Conservation (phyloP, 345 rosid species). For the Clausena lansium region DNA sequence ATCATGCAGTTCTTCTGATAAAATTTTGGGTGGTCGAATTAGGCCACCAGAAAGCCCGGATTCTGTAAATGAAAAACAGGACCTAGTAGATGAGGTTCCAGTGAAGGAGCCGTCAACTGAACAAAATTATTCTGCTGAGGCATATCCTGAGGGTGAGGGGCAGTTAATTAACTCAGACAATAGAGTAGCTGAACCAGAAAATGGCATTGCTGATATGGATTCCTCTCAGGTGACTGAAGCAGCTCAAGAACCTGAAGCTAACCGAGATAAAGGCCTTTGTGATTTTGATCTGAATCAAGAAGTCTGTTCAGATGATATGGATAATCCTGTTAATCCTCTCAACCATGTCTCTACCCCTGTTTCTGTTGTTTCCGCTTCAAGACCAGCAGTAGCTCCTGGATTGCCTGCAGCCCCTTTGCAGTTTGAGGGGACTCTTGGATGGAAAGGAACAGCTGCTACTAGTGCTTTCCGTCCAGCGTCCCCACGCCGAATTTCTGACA, state of each 20-base stretch:
- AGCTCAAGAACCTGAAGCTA: conserved; percentile 50
- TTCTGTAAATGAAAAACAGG: conserved; percentile 37
- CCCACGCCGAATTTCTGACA: conserved; percentile 49
- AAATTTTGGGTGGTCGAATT: conserved; percentile 43
- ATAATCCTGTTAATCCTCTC: conserved; percentile 36
- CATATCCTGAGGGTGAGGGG: conserved; percentile 32
- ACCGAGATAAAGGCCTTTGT: conserved; percentile 54
- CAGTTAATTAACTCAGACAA: conserved; percentile 31
- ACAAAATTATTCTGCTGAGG: conserved; percentile 44
- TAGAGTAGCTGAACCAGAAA: conserved; percentile 34
- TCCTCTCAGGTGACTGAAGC: conserved; percentile 56
- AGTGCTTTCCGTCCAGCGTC: conserved; percentile 74
- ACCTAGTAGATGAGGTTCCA: conserved; percentile 23
- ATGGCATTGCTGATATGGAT: conserved; percentile 44
- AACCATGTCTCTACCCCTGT: conserved; percentile 42
- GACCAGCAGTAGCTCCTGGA: conserved; percentile 50
- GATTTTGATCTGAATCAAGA: conserved; percentile 86
- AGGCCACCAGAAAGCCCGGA: conserved; percentile 45
- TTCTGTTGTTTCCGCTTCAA: conserved; percentile 62
- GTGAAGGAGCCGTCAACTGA: conserved; percentile 41
- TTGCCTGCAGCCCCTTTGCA: conserved; percentile 62
- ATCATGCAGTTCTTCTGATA: conserved; percentile 62
- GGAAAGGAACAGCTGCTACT: conserved; percentile 75
- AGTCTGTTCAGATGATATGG: conserved; percentile 72
- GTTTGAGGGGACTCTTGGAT: conserved; percentile 64